Conservation (phyloP, 2,329 filamentous ascomycete genomes). For the Cordyceps fumosorosea region DNA sequence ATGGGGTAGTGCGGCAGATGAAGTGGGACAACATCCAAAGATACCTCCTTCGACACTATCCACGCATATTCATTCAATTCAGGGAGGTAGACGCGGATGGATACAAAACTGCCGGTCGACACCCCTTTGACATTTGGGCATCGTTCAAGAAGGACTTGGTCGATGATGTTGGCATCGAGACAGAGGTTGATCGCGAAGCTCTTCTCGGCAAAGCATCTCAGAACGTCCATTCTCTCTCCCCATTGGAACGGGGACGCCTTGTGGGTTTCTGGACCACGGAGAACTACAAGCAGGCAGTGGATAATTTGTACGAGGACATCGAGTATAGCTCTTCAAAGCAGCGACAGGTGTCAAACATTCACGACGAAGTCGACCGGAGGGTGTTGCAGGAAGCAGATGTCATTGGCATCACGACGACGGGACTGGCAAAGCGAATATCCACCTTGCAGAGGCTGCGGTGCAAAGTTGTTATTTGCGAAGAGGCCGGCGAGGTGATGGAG, state of each 20-base stretch:
- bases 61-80: neutral
- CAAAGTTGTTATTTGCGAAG: constrained; percentile 56
- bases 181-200: neutral
- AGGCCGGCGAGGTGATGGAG: constrained; percentile 60
- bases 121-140: constrained; percentile 10
- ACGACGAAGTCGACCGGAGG: constrained; percentile 27
- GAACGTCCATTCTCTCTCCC: neutral
- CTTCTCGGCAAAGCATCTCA: neutral
- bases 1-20: neutral
- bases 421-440: constrained; percentile 43
- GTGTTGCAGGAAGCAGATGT: constrained; percentile 33
- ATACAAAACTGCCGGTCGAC: neutral
- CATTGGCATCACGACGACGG: constrained; percentile 52
- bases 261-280: neutral
- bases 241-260: neutral
- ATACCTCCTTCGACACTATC: neutral
- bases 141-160: neutral
- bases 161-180: neutral
- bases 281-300: neutral
- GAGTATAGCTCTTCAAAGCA: neutral
- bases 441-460: constrained; percentile 37
- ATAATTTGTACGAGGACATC: neutral
- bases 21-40: neutral
- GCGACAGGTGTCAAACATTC: constrained; percentile 11
- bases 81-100: neutral